Conservation (phyloP, 495 filamentous ascomycete species). For the Peziza echinospora region DNA sequence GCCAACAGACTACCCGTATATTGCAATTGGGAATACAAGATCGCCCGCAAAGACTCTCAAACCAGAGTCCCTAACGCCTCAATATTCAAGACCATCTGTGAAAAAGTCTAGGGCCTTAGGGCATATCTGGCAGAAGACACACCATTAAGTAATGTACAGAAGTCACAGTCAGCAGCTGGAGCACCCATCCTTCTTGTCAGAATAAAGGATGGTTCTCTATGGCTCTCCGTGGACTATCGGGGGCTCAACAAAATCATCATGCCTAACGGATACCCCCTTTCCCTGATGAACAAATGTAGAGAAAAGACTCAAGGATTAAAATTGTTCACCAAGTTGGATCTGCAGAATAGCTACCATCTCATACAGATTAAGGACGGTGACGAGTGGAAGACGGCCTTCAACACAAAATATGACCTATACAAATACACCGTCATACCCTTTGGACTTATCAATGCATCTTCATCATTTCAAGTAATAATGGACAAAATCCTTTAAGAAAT, state of each 20-base stretch:
- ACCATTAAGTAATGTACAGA: not conserved
- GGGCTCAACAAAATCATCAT: not conserved
- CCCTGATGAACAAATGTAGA: constrained; percentile 21
- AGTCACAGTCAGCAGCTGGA: not conserved
- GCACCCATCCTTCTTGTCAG: constrained; percentile 21
- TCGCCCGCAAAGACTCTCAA: not conserved
- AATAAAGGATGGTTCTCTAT: constrained; percentile 18
- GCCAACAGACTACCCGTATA: not conserved
- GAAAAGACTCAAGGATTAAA: constrained; percentile 5
- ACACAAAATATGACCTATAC: constrained; percentile 10
- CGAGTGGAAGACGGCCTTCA: constrained; percentile 23
- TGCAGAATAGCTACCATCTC: constrained; percentile 23
- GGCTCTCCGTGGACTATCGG: constrained; percentile 20
- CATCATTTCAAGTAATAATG: constrained; percentile 18
- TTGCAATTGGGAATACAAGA: not conserved
- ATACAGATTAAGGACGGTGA: constrained; percentile 19
- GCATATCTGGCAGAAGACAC: not conserved
- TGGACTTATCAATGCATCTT: constrained; percentile 17
- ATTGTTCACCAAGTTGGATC: constrained; percentile 22
- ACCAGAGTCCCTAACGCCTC: not conserved
- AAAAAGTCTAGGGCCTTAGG: not conserved
- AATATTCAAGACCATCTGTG: not conserved
- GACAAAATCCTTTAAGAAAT: constrained; percentile 13
- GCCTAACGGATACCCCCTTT: constrained; percentile 17
- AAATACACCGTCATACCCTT: constrained; percentile 21